Percentiles rank a stretch among this genome's conserved stretches.
Evolutionary conservation across 2,329 filamentous ascomycete species (phyloP).

Genomic region (Clonostachys rhizophaga): DNA sequence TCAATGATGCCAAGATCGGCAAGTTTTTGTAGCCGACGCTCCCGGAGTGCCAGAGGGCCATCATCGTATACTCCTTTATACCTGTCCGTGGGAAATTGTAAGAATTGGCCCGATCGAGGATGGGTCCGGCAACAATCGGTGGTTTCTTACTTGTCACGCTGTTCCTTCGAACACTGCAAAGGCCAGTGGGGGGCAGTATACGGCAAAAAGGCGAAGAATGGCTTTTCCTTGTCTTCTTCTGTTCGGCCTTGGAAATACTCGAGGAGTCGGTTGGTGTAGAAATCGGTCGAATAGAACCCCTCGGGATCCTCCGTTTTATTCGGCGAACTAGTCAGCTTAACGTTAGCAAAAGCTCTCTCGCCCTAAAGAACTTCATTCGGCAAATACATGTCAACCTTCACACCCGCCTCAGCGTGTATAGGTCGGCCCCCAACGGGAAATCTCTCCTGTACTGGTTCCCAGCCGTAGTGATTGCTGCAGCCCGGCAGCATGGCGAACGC

Average conservation of each 20-base stretch:
- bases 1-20: conserved; percentile 52
- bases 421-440: not conserved
- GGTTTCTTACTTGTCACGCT: conserved; percentile 38
- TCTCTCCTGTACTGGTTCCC: conserved; percentile 9
- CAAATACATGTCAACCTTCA: not conserved
- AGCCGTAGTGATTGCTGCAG: conserved; percentile 44
- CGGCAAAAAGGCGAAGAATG: conserved; percentile 57
- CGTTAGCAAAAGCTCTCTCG: too few species aligned
- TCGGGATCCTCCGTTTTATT: conserved; percentile 35
- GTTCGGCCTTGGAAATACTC: conserved; percentile 46
- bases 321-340: too few species aligned
- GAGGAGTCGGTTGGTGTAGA: conserved; percentile 47
- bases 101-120: too few species aligned
- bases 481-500: conserved; percentile 56
- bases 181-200: conserved; percentile 63
- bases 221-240: conserved; percentile 20
- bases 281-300: conserved; percentile 48
- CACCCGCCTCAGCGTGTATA: not conserved
- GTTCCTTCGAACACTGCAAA: conserved; percentile 50
- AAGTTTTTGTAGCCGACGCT: conserved; percentile 45
- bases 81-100: too few species aligned
- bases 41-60: conserved; percentile 51
- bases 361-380: conserved; percentile 22
- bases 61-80: conserved; percentile 57
- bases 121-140: too few species aligned